Evolutionary conservation across 2,329 filamentous ascomycete genomes (phyloP).

Genomic region (Cladosporium austrohemisphaericum): DNA sequence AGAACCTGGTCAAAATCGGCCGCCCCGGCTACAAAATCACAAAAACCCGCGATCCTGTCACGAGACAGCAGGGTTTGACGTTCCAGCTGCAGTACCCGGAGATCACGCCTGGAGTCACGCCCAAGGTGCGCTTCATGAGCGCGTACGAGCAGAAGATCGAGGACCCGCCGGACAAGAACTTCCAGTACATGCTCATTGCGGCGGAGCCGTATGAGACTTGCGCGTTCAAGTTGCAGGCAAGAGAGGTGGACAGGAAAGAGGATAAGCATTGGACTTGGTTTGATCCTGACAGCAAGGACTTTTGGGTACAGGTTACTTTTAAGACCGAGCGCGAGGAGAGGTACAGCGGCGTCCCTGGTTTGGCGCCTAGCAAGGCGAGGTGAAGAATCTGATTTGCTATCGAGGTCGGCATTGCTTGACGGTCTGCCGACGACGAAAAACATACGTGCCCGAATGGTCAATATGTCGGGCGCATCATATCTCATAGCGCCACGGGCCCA

Average conservation of each 20-base stretch:
- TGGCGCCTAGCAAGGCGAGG: conserved; percentile 31
- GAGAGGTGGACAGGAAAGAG: conserved; percentile 86
- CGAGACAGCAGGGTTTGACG: conserved; percentile 82
- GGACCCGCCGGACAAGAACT: conserved; percentile 84
- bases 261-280: conserved; percentile 92
- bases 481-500: no score
- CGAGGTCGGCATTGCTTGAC: no score
- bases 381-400: no score
- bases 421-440: no score
- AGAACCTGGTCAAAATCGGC: conserved; percentile 90
- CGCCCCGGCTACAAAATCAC: conserved; percentile 97
- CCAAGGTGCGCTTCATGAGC: conserved; percentile 94
- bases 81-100: conserved; percentile 97
- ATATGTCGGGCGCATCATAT: no score
- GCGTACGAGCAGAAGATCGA: conserved; percentile 95
- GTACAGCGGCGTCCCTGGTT: conserved; percentile 64
- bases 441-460: no score
- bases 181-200: conserved; percentile 90
- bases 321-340: conserved; percentile 97
- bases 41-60: conserved; percentile 85
- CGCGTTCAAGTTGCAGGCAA: conserved; percentile 89
- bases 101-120: conserved; percentile 69
- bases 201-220: conserved; percentile 98
- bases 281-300: conserved; percentile 93
- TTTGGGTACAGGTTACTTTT: conserved; percentile 96